Conservation (phyloP, 257 asterid species). For the Lycium ferocissimum region DNA sequence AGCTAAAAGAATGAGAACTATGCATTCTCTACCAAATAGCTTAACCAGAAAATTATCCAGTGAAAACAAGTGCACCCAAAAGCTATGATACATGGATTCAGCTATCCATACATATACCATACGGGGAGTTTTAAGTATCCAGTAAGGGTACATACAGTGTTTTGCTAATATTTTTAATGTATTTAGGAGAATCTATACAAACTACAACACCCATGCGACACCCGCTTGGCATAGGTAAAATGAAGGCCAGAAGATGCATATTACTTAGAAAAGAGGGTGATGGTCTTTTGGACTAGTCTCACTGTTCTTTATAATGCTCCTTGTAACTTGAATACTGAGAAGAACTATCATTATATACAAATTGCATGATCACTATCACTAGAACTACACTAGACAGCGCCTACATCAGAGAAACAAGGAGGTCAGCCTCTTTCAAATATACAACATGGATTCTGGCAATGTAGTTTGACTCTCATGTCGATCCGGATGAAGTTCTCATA, state of each 20-base stretch:
- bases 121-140: neutral
- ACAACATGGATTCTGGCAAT: too few species aligned
- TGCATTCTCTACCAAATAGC: neutral
- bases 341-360: neutral
- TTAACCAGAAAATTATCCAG: neutral
- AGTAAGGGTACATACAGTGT: neutral
- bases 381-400: constrained; percentile 1
- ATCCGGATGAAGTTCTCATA: neutral
- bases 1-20: neutral
- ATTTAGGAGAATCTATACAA: neutral
- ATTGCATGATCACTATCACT: neutral
- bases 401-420: neutral
- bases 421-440: too few species aligned
- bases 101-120: neutral
- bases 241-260: neutral
- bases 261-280: neutral
- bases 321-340: constrained; percentile 15
- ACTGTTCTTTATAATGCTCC: neutral
- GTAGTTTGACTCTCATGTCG: too few species aligned
- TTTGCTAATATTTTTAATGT: neutral
- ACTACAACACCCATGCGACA: neutral
- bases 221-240: neutral
- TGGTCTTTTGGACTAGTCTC: neutral
- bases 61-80: neutral
- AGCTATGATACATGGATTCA: neutral